These are phyloP conservation scores for Monosporascus ibericus DNA, from an alignment of 2,329 filamentous ascomycete species.

Conservation along the genomic window DNA sequence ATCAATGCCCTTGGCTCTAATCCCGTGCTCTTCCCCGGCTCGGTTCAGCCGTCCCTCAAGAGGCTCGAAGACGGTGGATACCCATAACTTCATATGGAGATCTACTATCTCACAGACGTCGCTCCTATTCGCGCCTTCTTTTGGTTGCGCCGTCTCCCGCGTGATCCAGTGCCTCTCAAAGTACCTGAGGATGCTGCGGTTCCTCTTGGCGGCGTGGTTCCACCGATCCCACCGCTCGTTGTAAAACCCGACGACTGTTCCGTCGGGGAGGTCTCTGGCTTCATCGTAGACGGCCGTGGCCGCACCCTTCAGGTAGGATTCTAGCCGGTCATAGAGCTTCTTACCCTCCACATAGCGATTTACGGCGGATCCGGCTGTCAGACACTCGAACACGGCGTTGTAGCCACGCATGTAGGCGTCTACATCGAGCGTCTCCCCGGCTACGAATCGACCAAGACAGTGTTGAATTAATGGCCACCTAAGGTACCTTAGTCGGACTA, in stretches of 20 bases:
- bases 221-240: not conserved
- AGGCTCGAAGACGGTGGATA: not conserved
- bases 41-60: not conserved
- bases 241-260: not conserved
- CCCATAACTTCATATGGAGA: not conserved
- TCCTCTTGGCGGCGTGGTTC: not conserved
- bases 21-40: no score
- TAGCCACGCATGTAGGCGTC: not conserved
- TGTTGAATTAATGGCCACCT: not conserved
- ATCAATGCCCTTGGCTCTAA: no score
- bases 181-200: not conserved
- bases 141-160: not conserved
- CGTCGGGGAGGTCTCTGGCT: not conserved
- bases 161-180: not conserved
- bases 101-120: not conserved
- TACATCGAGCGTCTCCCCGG: not conserved
- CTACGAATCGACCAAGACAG: not conserved
- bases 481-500: not conserved
- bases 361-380: accelerated
- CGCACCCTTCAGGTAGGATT: not conserved
- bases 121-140: not conserved
- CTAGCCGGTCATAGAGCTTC: not conserved
- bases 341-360: no score
- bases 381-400: not conserved
- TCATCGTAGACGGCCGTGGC: not conserved